phyloP scores from a whole-genome alignment of 1,284 basidiomycete genomes.

The Microbotryomycetes sp. region DNA sequence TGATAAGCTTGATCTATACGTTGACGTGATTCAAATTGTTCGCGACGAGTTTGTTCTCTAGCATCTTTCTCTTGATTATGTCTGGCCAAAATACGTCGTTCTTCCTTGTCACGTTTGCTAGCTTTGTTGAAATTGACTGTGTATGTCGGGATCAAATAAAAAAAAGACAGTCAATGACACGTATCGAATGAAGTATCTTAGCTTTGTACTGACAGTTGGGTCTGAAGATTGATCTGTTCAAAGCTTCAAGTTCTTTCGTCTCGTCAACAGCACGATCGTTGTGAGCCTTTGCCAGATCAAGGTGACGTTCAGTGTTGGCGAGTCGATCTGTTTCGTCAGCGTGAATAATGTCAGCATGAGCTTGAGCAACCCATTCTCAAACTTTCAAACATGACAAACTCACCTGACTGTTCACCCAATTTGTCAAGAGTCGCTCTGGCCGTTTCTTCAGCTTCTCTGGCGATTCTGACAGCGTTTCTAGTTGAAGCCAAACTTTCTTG shows the following conservation, averaged over 20 bases:
- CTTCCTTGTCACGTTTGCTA: slow-evolving; percentile 79
- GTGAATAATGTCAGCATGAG: not conserved
- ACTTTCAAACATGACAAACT: slow-evolving; percentile 33
- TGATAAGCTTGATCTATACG: slow-evolving; percentile 70
- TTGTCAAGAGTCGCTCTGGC: slow-evolving; percentile 76
- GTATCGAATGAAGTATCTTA: too few relatives aligned
- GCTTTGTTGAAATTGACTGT: slow-evolving; percentile 48
- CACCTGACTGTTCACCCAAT: slow-evolving; percentile 93
- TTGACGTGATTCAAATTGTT: slow-evolving; percentile 79
- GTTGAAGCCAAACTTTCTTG: slow-evolving; percentile 88
- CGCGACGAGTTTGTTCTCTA: slow-evolving; percentile 74
- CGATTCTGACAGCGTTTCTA: slow-evolving; percentile 85
- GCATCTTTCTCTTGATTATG: slow-evolving; percentile 84
- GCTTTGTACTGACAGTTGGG: slow-evolving; percentile 58
- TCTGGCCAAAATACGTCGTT: slow-evolving; percentile 77
- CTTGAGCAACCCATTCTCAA: not conserved
- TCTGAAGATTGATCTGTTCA: slow-evolving; percentile 92
- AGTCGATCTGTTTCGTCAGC: slow-evolving; percentile 49
- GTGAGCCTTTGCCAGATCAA: slow-evolving; percentile 89
- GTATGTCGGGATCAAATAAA: slow-evolving; percentile 1
- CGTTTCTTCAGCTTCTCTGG: slow-evolving; percentile 92
- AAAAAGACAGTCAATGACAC: not conserved
- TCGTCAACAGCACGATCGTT: slow-evolving; percentile 84
- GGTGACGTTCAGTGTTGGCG: slow-evolving; percentile 90
- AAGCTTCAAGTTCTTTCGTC: slow-evolving; percentile 85